Evolutionary conservation across 345 rosid species (phyloP).

Genomic region (Gossypium anomalum): DNA sequence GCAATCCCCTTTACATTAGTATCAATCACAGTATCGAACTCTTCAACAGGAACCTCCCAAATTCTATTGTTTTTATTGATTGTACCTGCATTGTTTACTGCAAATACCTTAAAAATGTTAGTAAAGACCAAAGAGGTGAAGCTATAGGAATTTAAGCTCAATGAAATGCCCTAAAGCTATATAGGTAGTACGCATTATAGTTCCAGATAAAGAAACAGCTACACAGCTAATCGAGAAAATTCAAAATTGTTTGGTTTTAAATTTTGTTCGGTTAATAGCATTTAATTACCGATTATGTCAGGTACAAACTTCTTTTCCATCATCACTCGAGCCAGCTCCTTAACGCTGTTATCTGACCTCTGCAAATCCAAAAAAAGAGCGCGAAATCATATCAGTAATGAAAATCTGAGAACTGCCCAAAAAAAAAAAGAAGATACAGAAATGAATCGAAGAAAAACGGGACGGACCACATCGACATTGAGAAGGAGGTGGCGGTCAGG

Average conservation of each 20-base stretch:
- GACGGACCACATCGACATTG: conserved; percentile 63
- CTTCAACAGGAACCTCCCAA: conserved; percentile 92
- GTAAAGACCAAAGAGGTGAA: neutral
- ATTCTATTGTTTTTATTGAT: conserved; percentile 84
- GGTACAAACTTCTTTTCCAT: conserved; percentile 85
- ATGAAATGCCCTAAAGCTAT: neutral
- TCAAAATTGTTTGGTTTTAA: neutral
- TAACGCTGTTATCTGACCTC: conserved; percentile 67
- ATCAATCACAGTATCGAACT: conserved; percentile 82
- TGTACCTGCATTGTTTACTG: conserved; percentile 94
- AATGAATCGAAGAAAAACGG: neutral
- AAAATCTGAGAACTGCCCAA: too few relatives aligned
- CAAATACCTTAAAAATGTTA: conserved; percentile 1
- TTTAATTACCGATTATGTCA: conserved; percentile 64
- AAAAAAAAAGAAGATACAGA: neutral
- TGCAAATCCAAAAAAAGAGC: conserved; percentile 24
- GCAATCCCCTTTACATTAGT: conserved; percentile 84
- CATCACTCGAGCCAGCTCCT: conserved; percentile 63
- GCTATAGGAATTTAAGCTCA: neutral
- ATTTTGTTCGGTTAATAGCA: neutral
- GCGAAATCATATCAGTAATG: neutral
- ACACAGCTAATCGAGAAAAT: neutral
- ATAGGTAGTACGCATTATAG: neutral
- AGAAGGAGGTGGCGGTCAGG: conserved; percentile 65
- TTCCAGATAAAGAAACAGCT: neutral